phyloP scores from a whole-genome alignment of 2,329 filamentous ascomycete species.

The Fusarium haematococcum region DNA sequence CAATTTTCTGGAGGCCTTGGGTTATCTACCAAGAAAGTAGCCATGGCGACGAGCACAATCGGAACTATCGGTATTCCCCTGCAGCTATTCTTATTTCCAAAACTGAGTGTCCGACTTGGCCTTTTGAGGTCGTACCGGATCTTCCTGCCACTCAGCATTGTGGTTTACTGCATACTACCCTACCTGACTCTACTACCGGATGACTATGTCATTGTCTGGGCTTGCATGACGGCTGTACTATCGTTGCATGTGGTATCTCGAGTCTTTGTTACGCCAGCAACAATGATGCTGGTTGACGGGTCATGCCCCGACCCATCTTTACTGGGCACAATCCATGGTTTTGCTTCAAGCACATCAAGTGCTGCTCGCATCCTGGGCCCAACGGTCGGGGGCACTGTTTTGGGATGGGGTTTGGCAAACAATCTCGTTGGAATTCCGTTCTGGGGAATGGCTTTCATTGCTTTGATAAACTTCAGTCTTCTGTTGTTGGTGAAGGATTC shows the following conservation, averaged over 20 bases:
- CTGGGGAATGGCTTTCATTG: background rate
- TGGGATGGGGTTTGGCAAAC: background rate
- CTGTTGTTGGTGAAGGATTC: background rate
- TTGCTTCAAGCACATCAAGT: background rate
- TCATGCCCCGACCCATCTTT: background rate
- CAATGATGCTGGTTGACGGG: background rate
- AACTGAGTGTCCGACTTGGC: background rate
- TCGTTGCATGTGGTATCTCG: background rate
- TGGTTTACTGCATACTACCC: background rate
- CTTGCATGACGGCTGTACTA: background rate
- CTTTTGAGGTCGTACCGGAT: background rate
- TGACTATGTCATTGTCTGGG: background rate
- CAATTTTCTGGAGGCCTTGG: constrained; percentile 40
- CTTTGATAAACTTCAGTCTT: background rate
- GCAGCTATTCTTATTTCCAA: constrained; percentile 39
- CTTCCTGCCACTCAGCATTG: background rate
- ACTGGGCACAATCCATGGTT: background rate
- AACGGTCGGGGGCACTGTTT: background rate
- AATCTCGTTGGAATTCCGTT: background rate
- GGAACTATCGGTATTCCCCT: constrained; percentile 40
- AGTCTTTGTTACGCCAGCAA: background rate
- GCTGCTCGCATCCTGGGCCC: background rate
- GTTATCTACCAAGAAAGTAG: constrained; percentile 38
- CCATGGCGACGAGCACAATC: constrained; percentile 41
- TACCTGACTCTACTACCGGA: background rate